Evolutionary conservation across 805 yeast species (phyloP), one percentile per base, ranked within the genome.

Genomic region (Starmerella powellii): DNA sequence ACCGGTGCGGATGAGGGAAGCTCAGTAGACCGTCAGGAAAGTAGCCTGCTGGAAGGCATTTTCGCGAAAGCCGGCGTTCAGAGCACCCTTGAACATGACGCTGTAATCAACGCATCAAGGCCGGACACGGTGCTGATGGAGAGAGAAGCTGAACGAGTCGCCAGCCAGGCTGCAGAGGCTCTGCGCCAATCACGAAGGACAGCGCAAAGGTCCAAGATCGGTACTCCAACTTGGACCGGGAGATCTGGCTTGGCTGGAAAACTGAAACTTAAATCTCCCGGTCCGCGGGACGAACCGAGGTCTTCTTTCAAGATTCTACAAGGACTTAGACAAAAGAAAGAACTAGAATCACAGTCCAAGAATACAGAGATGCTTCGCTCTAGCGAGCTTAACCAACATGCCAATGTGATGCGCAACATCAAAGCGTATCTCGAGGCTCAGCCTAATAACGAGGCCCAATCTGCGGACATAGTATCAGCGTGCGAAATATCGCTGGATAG

Each of bases 171-270:
- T 0, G 72, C 71, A 3, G 66, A 66, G 37, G 72, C 56, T 73
- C 78, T 34, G 59, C 61, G 47, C 64, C 71, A 72, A 45, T 83
- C 95, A 0, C 62, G 86, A 31, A 66, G 63, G 36, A 57, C 63
- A 18, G 67, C 86, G 0, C 57, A 68, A 26, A 54, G 53, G 31
- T 61, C 71, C 2, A 59, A 58, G 20, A 66, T 87, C 24, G 94
- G 94, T 4, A 77, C 80, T 0, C 97, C 96, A 0, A 88, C 98
- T 0, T 91, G 96, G 93, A 88, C 98, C 0, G 98, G 98, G 0
- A 74, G 73, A 51, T 84, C 79, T 66, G 98, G 98, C 0, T 60
- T 64, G 16, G 95, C 95, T 0, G 95, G 95, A 1, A 72, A 67
- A 50, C 42, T 37, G 5, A 34, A 27, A 17, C 20, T 18, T 16